These are phyloP conservation scores for Vitis vinifera DNA, from an alignment of 164 flowering plant genomes.

Conservation along the genomic window ASM3070453v1 NC_081813.1:3592501-3593000, in stretches of 20 bases:
- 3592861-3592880: slow-evolving; percentile 49
- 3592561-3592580: slow-evolving; percentile 72
- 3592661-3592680: not conserved
- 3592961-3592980: not conserved
- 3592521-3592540: no score
- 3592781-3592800: slow-evolving; percentile 68
- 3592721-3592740: slow-evolving; percentile 66
- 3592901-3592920: slow-evolving; percentile 20
- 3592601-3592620: slow-evolving; percentile 72
- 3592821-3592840: slow-evolving; percentile 58
- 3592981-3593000: not conserved
- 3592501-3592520: no score
- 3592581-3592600: slow-evolving; percentile 71
- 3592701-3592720: slow-evolving; percentile 66
- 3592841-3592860: slow-evolving; percentile 62
- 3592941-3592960: not conserved
- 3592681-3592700: not conserved
- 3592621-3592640: slow-evolving; percentile 53
- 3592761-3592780: slow-evolving; percentile 75
- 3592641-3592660: not conserved
- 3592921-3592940: slow-evolving; percentile 20
- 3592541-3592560: not conserved
- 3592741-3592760: slow-evolving; percentile 67
- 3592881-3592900: slow-evolving; percentile 38
- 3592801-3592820: slow-evolving; percentile 59